Percentiles rank a stretch among this genome's conserved stretches.
These are phyloP conservation scores for Knufia petricola DNA, from an alignment of 2,329 filamentous ascomycete genomes.

Conservation along the genomic window DNA sequence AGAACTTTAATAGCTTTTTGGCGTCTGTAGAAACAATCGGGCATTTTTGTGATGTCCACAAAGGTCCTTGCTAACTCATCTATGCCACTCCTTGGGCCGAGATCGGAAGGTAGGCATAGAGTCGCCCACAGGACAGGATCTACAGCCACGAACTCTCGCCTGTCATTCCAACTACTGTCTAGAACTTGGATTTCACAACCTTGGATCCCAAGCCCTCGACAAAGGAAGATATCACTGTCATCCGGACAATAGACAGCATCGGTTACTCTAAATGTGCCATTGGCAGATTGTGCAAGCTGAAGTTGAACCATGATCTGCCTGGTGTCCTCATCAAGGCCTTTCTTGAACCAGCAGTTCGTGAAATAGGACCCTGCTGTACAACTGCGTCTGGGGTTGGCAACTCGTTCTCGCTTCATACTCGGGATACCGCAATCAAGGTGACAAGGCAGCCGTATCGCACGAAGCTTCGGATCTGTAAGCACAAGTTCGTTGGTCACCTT, in stretches of 20 bases:
- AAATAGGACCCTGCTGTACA: not conserved
- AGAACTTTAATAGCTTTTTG: not conserved
- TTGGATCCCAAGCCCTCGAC: not conserved
- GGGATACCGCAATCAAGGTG: not conserved
- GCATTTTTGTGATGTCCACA: not conserved
- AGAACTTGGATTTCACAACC: not conserved
- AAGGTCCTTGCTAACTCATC: not conserved
- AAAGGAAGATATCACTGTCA: not conserved
- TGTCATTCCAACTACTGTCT: not conserved
- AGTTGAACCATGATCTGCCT: not conserved
- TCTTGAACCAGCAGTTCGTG: not conserved
- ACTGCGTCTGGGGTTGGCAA: not conserved
- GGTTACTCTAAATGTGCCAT: not conserved
- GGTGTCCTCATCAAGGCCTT: not conserved
- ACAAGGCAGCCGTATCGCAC: not conserved
- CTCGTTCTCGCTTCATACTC: not conserved
- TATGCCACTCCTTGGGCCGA: not conserved
- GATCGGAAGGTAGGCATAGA: not conserved
- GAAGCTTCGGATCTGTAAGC: not conserved
- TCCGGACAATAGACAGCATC: slow-evolving; percentile 1
- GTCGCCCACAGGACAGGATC: not conserved
- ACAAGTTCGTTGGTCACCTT: not conserved
- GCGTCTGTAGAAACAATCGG: not conserved
- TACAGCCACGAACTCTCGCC: not conserved
- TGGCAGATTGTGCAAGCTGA: not conserved